Conservation (phyloP, 2,329 filamentous ascomycete species). For the Ceratocystis cacaofunesta region DNA sequence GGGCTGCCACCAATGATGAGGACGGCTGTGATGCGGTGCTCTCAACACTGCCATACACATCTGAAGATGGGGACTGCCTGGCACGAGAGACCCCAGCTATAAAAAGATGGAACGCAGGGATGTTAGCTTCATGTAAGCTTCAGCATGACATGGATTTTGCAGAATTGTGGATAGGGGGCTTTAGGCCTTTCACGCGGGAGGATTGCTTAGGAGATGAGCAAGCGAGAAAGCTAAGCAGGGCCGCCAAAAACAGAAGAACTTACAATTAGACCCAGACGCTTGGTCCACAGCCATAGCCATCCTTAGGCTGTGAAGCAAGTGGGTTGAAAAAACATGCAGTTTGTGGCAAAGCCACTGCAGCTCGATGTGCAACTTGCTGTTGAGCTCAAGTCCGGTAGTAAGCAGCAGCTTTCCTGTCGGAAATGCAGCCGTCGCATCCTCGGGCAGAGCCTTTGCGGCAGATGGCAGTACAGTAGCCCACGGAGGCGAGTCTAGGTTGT, state of each 20-base stretch:
- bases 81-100: background rate
- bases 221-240: background rate
- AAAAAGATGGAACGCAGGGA: conserved; percentile 3
- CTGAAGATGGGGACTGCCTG: background rate
- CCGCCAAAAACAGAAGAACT: background rate
- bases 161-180: background rate
- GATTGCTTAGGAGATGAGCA: background rate
- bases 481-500: background rate
- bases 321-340: conserved; percentile 14
- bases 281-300: conserved; percentile 7
- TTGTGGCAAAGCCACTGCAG: conserved; percentile 14
- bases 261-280: background rate
- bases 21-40: background rate
- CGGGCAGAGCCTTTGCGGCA: conserved; percentile 3
- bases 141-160: background rate
- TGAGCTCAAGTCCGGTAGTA: background rate
- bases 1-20: background rate
- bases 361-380: conserved; percentile 8
- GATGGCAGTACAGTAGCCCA: background rate
- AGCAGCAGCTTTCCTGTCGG: background rate
- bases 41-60: background rate
- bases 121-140: background rate
- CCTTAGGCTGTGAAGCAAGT: conserved; percentile 13
- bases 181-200: background rate
- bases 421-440: background rate